Percentiles rank a stretch among this genome's conserved stretches.
Evolutionary conservation across 2,329 filamentous ascomycete genomes (phyloP).

Genomic region (Penicillium sp.): DNA sequence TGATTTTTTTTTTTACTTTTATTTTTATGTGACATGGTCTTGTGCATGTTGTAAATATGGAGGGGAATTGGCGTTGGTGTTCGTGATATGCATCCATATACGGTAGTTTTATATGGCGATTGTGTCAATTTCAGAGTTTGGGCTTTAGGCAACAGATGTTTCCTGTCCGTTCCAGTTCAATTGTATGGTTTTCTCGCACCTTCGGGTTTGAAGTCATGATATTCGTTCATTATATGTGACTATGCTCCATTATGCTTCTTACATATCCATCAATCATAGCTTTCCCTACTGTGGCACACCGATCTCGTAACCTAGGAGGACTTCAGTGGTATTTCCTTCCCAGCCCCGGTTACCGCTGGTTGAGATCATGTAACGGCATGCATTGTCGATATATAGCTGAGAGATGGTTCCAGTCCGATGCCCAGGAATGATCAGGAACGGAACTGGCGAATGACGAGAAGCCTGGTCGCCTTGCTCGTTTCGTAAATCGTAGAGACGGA

Average conservation of each 20-base stretch:
- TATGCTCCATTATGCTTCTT: not conserved
- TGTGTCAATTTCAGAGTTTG: not conserved
- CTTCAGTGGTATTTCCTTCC: conserved; percentile 85
- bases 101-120: not conserved
- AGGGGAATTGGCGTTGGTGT: conserved; percentile 9
- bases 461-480: conserved; percentile 56
- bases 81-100: not conserved
- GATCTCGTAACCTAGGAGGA: conserved; percentile 90
- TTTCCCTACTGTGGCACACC: conserved; percentile 33
- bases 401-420: conserved; percentile 82
- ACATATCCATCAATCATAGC: not conserved
- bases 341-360: conserved; percentile 87
- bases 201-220: not conserved
- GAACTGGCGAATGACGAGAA: conserved; percentile 67
- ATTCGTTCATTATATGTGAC: conserved; percentile 4
- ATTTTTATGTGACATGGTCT: not conserved
- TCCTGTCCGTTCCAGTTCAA: not conserved
- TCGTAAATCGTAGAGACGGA: conserved; percentile 80
- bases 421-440: conserved; percentile 92
- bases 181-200: not conserved
- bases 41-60: conserved; percentile 4
- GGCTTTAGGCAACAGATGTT: not conserved
- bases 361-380: conserved; percentile 82
- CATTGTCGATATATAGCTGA: conserved; percentile 75
- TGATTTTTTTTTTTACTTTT: not conserved